Base-by-base conservation (phyloP, 148 eudicot genomes). In the Rhododendron williamsianum region DNA sequence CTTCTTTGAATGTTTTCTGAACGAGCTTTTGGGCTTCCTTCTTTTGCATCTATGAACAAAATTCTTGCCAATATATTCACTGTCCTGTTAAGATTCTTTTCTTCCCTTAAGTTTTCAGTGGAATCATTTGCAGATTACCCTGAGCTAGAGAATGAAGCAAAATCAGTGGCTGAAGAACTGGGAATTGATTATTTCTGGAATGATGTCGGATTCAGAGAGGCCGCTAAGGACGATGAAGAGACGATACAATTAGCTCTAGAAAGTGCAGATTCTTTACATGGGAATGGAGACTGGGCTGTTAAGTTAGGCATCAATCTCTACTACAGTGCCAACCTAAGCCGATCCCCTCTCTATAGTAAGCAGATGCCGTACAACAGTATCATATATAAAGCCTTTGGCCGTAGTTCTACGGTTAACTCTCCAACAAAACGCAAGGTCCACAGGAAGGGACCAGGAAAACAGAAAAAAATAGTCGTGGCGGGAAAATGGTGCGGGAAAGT, bases 401-500 rank as follows among this genome's bases (percentile, higher is more conserved):
- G 94, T 43, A 87, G 79, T 86, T 86, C 94, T 79, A 86, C 92
- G 16, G 86, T 89, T 48, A 86, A 89, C 52, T 87, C 81, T 45
- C 85, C 87, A 41, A 85, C 85, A 43, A 83, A 87, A 54, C 79
- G 87, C 41, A 84, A 87, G 38, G 78, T 87, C 49, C 49, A 46
- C 63, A 91, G 89, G 54, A 91, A 81, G 88, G 87, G 93, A 18
- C 81, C 86, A 74, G 91, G 93, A 36, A 92, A 90, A 88, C 99
- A 93, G 90, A 95, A 88, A 84, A 95, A 92, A 83, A 85, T 92
- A 43, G 89, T 93, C 27, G 90, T 94, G 87, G 99, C 96, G 27
- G 99, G 99, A 69, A 95, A 92, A 90, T 96, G 99, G 99, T 96
- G 99, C 58, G 99, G 99, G 76, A 96, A 91, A 94, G 98, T 95